Percentiles rank a stretch among this genome's conserved stretches.
Conservation (phyloP, 2,329 filamentous ascomycete species). For the Hymenoscyphus salicellus region DNA sequence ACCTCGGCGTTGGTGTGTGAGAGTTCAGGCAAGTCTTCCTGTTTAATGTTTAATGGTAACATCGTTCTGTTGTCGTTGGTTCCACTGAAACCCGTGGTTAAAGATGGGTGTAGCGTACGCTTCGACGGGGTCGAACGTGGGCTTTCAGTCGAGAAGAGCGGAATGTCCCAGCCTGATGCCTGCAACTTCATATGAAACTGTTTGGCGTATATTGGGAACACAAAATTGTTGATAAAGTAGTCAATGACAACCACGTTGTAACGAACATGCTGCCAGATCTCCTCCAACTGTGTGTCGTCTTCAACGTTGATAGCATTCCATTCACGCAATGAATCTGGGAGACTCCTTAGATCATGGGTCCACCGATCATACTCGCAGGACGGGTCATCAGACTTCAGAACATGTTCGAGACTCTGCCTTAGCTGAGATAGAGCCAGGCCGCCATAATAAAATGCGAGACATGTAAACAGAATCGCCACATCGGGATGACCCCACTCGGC, state of each 20-base stretch:
- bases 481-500: constrained; percentile 69
- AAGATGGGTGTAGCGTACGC: too few relatives aligned
- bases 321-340: constrained; percentile 47
- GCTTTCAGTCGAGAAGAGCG: too few relatives aligned
- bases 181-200: constrained; percentile 63
- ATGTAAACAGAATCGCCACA: constrained; percentile 62
- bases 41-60: constrained; percentile 58
- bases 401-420: constrained; percentile 45
- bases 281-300: constrained; percentile 49
- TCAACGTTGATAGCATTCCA: constrained; percentile 60
- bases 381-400: constrained; percentile 55
- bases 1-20: constrained; percentile 63
- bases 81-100: constrained; percentile 68
- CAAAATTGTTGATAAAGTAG: constrained; percentile 59
- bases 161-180: constrained; percentile 66
- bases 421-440: constrained; percentile 52
- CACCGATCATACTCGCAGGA: too few relatives aligned
- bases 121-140: too few relatives aligned
- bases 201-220: constrained; percentile 63
- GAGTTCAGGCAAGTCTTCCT: constrained; percentile 56
- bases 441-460: constrained; percentile 64
- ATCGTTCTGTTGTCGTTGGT: constrained; percentile 64
- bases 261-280: too few relatives aligned
- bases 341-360: too few relatives aligned
- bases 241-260: too few relatives aligned